These are phyloP conservation scores for Canna indica DNA, from an alignment of 176 grass and related monocot genomes.

Conservation along the genomic window DNA sequence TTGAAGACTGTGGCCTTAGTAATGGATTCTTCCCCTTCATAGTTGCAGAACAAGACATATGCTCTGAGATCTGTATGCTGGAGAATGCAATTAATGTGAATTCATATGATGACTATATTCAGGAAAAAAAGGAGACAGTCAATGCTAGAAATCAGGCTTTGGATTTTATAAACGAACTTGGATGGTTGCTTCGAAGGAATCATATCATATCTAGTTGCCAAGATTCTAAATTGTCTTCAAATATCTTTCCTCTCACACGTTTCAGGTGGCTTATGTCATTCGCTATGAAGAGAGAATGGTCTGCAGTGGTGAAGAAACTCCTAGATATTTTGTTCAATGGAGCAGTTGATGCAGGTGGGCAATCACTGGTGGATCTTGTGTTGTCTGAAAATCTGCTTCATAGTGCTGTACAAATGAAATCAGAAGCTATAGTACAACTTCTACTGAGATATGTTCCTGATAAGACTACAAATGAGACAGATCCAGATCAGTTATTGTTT, in stretches of 20 bases:
- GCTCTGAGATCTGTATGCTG: constrained; percentile 76
- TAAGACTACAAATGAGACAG: constrained; percentile 23
- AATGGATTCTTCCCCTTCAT: constrained; percentile 70
- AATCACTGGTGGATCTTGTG: constrained; percentile 62
- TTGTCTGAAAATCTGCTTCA: constrained; percentile 69
- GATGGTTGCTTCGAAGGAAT: constrained; percentile 79
- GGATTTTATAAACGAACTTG: constrained; percentile 80
- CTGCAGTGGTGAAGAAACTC: constrained; percentile 65
- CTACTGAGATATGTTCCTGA: constrained; percentile 52
- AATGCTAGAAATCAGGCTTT: constrained; percentile 58
- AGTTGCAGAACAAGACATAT: constrained; percentile 57
- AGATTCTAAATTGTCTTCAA: constrained; percentile 16
- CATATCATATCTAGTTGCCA: constrained; percentile 31
- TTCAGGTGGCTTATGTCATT: constrained; percentile 75
- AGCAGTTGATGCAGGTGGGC: constrained; percentile 43
- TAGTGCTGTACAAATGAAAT: constrained; percentile 55
- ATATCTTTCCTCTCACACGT: constrained; percentile 40
- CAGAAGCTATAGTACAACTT: constrained; percentile 53
- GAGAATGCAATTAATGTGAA: constrained; percentile 47
- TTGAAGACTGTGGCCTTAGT: constrained; percentile 63
- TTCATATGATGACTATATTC: constrained; percentile 14
- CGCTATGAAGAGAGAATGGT: constrained; percentile 70
- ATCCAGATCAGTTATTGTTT: constrained; percentile 45
- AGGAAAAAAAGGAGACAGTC: constrained; percentile 26
- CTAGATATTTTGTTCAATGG: constrained; percentile 83